Base-by-base conservation (phyloP, 2,329 filamentous ascomycete species). In the Pseudocercospora eumusae region DNA sequence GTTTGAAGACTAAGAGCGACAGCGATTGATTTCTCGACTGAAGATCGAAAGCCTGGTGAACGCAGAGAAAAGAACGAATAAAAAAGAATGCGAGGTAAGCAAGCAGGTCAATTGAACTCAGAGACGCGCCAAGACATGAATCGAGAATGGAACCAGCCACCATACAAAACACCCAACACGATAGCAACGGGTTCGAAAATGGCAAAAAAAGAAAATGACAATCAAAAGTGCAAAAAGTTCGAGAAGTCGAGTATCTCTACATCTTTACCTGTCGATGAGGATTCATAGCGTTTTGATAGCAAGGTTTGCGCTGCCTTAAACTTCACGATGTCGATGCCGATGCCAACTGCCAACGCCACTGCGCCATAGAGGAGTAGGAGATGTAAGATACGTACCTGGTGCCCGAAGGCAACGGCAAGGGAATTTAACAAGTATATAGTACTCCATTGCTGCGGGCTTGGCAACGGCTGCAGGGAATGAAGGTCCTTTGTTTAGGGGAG, bases 221-320 rank as follows among this genome's bases (percentile, higher is more conserved):
- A 45, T 21, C 42, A 23, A 47, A 47, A 23, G 3, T 1, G 44
- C 44, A 47, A 47, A 47, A 47, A 47, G 44, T 47, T 47, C 44
- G 44, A 47, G 36, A 47, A 20, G 18, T 25, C 44, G 44, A 11
- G 18, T 13, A 21, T 20, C 21, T 47, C 44, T 47, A 47, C 44
- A 40, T 47, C 18, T 25, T 47, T 11, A 47, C 44, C 44, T 47
- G 44, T 47, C 5, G 44, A 47, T 47, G 7, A 47, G 44, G 44
- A 21, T 47, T 47, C 44, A 47, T 47, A 21, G 44, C 18, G 44
- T 47, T 47, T 47, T 47, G 42, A 45, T 47, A n/a, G 10, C 36
- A 21, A 47, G 44, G 44, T 47, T 47, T 47, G 44, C 44, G 18
- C 44, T 47, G 36, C 36, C 36, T 40, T 40, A 18, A 40, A 40